phyloP scores from a whole-genome alignment of 2,329 filamentous ascomycete species.

The Neurospora sp. region DNA sequence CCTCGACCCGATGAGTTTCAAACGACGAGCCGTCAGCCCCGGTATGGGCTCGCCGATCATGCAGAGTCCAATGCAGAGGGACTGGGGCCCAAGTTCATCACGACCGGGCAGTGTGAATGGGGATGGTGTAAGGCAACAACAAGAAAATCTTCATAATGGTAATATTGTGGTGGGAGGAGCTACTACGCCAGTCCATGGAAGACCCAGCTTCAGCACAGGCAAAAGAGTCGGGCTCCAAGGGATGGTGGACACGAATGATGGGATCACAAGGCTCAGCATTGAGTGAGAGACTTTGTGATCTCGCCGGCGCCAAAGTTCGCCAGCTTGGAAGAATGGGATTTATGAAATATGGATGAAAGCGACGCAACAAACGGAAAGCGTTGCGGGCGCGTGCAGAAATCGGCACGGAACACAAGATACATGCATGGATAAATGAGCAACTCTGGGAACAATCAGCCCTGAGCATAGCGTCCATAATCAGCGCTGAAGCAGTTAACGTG shows the following conservation, averaged over 20 bases:
- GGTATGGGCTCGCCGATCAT: slow-evolving; percentile 84
- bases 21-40: slow-evolving; percentile 82
- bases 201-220: neutral
- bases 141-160: slow-evolving; percentile 29
- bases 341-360: neutral
- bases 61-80: slow-evolving; percentile 71
- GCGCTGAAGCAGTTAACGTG: neutral
- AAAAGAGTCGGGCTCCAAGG: slow-evolving; percentile 70
- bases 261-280: slow-evolving; percentile 94
- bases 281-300: slow-evolving; percentile 42
- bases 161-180: slow-evolving; percentile 37
- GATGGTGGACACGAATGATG: slow-evolving; percentile 93
- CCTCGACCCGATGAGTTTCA: slow-evolving; percentile 79
- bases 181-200: slow-evolving; percentile 27
- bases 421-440: neutral
- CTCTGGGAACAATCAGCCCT: neutral
- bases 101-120: slow-evolving; percentile 53
- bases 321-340: neutral
- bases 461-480: neutral
- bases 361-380: neutral
- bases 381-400: neutral
- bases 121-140: slow-evolving; percentile 26
- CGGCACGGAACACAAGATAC: neutral
- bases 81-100: slow-evolving; percentile 56
- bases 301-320: neutral